A percentile compares a stretch with the other conserved stretches of the same genome.
Evolutionary conservation across 108 stramenopile genomes (phyloP).

Genomic region (Pinguiococcus pyrenoidosus): DNA sequence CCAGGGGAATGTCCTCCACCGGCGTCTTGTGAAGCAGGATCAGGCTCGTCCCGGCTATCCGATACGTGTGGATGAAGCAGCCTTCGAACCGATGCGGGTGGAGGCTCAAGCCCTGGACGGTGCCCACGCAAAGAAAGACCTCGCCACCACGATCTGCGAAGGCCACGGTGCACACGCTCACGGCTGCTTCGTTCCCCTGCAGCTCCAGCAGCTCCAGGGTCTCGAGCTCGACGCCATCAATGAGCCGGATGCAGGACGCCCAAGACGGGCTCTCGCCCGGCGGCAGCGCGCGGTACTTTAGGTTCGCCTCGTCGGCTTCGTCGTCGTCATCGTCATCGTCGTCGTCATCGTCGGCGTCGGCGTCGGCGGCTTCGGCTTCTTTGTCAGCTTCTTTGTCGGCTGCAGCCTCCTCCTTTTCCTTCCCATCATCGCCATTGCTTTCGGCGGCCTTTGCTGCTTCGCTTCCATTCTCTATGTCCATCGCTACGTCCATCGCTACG

Average conservation of each 20-base stretch:
- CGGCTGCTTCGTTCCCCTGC: constrained; percentile 75
- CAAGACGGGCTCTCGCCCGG: constrained; percentile 60
- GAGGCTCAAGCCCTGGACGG: constrained; percentile 65
- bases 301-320: constrained; percentile 46
- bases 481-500: constrained; percentile 56
- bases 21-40: constrained; percentile 75
- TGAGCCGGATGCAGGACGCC: constrained; percentile 85
- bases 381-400: constrained; percentile 24
- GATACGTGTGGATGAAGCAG: constrained; percentile 61
- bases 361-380: constrained; percentile 36
- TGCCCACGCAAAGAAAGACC: constrained; percentile 79
- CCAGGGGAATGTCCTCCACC: constrained; percentile 82
- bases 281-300: constrained; percentile 71
- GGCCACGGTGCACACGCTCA: constrained; percentile 68
- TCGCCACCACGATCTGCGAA: constrained; percentile 88
- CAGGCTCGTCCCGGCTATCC: constrained; percentile 66
- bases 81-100: constrained; percentile 44
- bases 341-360: constrained; percentile 29
- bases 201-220: constrained; percentile 77
- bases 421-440: constrained; percentile 47
- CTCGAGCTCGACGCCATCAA: constrained; percentile 63
- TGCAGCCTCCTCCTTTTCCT: constrained; percentile 47
- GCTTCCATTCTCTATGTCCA: constrained; percentile 35
- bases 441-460: constrained; percentile 17
- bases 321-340: constrained; percentile 67